These are phyloP conservation scores for Acanthochlamys bracteata DNA, from an alignment of 106 monocot genomes.

Conservation along the genomic window DNA sequence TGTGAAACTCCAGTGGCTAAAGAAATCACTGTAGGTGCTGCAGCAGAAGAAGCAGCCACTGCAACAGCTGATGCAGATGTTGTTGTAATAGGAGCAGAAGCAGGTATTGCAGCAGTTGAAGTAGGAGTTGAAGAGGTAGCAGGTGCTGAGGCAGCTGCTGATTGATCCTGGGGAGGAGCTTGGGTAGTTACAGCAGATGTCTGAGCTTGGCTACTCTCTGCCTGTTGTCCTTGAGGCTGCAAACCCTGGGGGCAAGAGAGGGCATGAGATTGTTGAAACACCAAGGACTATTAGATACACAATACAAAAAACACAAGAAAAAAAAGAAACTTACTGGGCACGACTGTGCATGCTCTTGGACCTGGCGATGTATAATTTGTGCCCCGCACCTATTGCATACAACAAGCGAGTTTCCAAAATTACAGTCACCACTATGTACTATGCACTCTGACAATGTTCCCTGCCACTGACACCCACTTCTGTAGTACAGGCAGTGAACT, in stretches of 20 bases:
- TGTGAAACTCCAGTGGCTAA: conserved; percentile 20
- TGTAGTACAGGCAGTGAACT: conserved; percentile 80
- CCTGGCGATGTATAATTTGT: conserved; percentile 94
- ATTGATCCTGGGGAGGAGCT: conserved; percentile 23
- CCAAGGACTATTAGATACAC: too few relatives aligned
- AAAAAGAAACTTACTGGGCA: conserved; percentile 58
- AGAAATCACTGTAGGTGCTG: conserved; percentile 5
- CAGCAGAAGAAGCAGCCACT: background rate
- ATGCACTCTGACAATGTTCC: conserved; percentile 74
- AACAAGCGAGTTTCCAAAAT: conserved; percentile 90
- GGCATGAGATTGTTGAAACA: too few relatives aligned
- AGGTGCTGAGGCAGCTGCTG: conserved; percentile 12
- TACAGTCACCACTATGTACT: conserved; percentile 62
- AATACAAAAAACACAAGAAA: too few relatives aligned
- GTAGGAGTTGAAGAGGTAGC: conserved; percentile 10
- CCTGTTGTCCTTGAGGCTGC: conserved; percentile 66
- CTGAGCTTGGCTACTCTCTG: conserved; percentile 34
- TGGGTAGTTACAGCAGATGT: conserved; percentile 19
- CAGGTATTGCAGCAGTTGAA: conserved; percentile 8
- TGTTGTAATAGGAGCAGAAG: conserved; percentile 8
- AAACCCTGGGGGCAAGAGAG: conserved; percentile 41
- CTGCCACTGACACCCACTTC: conserved; percentile 94
- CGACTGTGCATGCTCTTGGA: conserved; percentile 90
- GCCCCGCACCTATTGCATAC: conserved; percentile 88
- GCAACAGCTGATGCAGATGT: conserved; percentile 4